phyloP scores from a whole-genome alignment of 2,329 filamentous ascomycete species.

The Hymenoscyphus occultus region DNA sequence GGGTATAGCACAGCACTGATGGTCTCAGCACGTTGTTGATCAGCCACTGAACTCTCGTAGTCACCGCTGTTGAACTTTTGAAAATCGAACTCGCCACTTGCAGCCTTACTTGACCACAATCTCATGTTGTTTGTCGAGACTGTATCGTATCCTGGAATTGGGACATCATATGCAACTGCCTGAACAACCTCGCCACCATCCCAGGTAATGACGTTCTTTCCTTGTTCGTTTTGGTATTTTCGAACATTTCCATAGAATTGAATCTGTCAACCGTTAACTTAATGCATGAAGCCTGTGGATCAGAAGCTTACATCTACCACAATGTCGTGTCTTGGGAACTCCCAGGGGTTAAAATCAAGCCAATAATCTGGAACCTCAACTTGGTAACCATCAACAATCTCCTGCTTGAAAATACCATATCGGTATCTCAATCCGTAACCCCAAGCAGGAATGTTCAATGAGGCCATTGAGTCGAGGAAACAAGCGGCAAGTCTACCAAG shows the following conservation, averaged over 20 bases:
- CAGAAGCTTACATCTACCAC: slow-evolving; percentile 69
- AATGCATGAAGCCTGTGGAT: slow-evolving; percentile 31
- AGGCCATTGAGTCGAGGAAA: slow-evolving; percentile 93
- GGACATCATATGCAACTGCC: slow-evolving; percentile 90
- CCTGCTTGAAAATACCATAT: slow-evolving; percentile 99
- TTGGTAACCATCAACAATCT: slow-evolving; percentile 96
- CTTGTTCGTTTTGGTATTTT: slow-evolving; percentile 71
- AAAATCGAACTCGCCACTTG: slow-evolving; percentile 97
- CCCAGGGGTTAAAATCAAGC: slow-evolving; percentile 99
- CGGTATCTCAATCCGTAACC: slow-evolving; percentile 94
- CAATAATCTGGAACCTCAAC: slow-evolving; percentile 98
- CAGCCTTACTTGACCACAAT: slow-evolving; percentile 96
- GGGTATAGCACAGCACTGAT: slow-evolving; percentile 97
- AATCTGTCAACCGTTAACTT: slow-evolving; percentile 46
- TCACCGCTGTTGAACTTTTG: slow-evolving; percentile 99
- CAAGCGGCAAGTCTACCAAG: slow-evolving; percentile 92
- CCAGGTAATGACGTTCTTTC: slow-evolving; percentile 75
- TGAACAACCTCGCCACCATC: slow-evolving; percentile 90
- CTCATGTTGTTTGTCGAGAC: slow-evolving; percentile 93
- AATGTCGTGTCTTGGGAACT: slow-evolving; percentile 93
- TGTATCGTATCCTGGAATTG: slow-evolving; percentile 86
- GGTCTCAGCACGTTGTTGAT: slow-evolving; percentile 97
- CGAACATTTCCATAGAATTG: slow-evolving; percentile 90
- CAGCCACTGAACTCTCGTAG: slow-evolving; percentile 93
- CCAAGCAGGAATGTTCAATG: slow-evolving; percentile 94